These are phyloP conservation scores for Prunus mira DNA, from an alignment of 306 rosid genomes.

Conservation along the genomic window DNA sequence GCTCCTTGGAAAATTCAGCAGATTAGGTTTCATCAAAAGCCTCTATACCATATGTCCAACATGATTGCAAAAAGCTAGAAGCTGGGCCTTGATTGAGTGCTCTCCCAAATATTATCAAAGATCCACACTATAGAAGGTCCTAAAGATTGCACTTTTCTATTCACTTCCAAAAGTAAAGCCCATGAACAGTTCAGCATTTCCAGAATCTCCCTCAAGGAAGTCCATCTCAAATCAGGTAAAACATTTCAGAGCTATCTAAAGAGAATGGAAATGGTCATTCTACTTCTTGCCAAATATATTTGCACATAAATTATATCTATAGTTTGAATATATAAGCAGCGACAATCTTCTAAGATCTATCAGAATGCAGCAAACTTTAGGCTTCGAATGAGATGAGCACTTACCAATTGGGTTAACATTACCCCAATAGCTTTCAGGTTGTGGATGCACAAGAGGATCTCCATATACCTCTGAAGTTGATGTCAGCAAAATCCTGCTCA, in stretches of 20 bases:
- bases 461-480: conserved; percentile 98
- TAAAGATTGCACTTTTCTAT: neutral
- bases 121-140: neutral
- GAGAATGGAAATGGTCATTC: neutral
- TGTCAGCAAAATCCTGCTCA: conserved; percentile 86
- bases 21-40: neutral
- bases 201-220: neutral
- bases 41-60: neutral
- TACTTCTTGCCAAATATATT: conserved; percentile 11
- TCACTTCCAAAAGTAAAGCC: neutral
- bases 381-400: conserved; percentile 27
- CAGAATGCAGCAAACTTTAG: conserved; percentile 6
- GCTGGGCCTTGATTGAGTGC: neutral
- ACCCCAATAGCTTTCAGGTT: conserved; percentile 92
- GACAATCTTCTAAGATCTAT: conserved; percentile 16
- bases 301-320: neutral
- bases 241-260: neutral
- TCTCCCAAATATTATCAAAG: neutral
- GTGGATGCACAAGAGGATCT: conserved; percentile 95
- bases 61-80: neutral
- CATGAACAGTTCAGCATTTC: neutral
- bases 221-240: neutral
- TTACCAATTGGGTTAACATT: conserved; percentile 97
- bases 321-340: neutral
- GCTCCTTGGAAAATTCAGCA: neutral